phyloP scores from a whole-genome alignment of 2,329 filamentous ascomycete species.

The Fusarium albidum region DNA sequence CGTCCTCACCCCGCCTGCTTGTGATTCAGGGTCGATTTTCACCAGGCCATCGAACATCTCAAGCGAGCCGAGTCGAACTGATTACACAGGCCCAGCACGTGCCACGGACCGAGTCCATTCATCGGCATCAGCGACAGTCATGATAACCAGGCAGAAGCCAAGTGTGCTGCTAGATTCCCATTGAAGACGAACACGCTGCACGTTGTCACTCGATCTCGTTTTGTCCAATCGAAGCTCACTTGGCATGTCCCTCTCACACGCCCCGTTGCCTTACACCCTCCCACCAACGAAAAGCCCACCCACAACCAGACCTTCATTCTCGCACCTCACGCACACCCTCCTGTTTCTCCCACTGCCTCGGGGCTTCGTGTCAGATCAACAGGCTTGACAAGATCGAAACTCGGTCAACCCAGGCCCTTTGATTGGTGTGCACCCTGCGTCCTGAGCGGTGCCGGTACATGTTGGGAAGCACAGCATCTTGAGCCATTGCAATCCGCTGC shows the following conservation, averaged over 20 bases:
- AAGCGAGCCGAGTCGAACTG: constrained; percentile 9
- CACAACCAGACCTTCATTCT: constrained; percentile 10
- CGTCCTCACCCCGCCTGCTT: no score
- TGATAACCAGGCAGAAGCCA: constrained; percentile 22
- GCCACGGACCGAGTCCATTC: not conserved
- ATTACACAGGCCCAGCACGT: not conserved
- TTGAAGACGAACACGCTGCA: constrained; percentile 29
- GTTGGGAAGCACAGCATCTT: constrained; percentile 20
- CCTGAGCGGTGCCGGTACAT: constrained; percentile 17
- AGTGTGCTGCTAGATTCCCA: constrained; percentile 14
- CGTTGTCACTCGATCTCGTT: constrained; percentile 24
- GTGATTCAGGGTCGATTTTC: no score
- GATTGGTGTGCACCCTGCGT: constrained; percentile 36
- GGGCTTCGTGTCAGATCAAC: not conserved
- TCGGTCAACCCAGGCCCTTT: constrained; percentile 38
- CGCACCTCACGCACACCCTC: constrained; percentile 21
- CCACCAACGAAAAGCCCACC: constrained; percentile 4
- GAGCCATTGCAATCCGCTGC: constrained; percentile 9
- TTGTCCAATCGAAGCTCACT: constrained; percentile 24
- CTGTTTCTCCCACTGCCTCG: constrained; percentile 4
- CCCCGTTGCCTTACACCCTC: constrained; percentile 30
- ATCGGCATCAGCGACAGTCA: not conserved
- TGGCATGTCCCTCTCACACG: constrained; percentile 13
- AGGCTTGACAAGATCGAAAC: constrained; percentile 19
- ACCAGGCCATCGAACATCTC: not conserved